Evolutionary conservation across 192 early-diverging fungal genomes (phyloP).

Genomic region (Anaeromyces robustus): DNA sequence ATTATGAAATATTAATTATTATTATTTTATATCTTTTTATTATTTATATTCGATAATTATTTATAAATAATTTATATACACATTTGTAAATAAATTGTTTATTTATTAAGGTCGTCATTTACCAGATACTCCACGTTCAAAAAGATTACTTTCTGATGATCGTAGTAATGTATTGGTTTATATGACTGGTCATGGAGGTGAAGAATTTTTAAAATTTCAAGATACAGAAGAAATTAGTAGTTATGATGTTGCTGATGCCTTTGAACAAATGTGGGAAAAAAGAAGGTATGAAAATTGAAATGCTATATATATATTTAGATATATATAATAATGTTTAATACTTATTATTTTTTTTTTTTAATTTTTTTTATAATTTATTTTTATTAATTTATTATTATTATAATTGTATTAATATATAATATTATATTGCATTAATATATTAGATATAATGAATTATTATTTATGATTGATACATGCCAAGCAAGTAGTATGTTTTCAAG

Average conservation of each 20-base stretch:
- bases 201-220: conserved; percentile 98
- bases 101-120: conserved; percentile 53
- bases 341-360: background rate
- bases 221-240: conserved; percentile 94
- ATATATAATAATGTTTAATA: background rate
- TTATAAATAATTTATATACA: no score
- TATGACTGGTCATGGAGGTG: conserved; percentile 98
- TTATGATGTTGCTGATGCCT: conserved; percentile 90
- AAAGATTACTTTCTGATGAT: conserved; percentile 87
- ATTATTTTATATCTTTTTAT: no score
- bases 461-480: conserved; percentile 98
- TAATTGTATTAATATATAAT: no score
- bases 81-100: no score
- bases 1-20: no score
- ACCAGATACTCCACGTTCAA: conserved; percentile 77
- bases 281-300: conserved; percentile 31
- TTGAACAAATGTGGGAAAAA: conserved; percentile 97
- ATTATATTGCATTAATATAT: background rate
- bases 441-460: conserved; percentile 93
- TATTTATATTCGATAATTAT: no score
- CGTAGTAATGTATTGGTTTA: conserved; percentile 90
- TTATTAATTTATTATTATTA: background rate
- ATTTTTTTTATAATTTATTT: background rate
- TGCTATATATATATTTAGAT: background rate
- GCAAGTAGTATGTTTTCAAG: conserved; percentile 92